Evolutionary conservation across 352 stramenopile species (phyloP).

Genomic region (Phytophthora constricta): DNA sequence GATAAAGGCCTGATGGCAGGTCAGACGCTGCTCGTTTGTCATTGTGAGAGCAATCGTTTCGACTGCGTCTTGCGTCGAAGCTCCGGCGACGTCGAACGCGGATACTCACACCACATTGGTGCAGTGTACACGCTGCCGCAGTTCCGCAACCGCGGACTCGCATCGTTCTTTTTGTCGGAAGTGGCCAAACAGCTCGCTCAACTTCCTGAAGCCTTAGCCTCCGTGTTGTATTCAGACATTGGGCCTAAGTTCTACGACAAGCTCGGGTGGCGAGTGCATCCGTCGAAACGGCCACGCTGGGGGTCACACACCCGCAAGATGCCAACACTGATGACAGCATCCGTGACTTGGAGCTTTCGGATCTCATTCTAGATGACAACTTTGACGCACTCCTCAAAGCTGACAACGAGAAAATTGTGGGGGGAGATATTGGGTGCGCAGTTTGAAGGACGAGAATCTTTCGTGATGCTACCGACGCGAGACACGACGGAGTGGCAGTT

Average conservation of each 20-base stretch:
- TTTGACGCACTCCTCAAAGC: conserved; percentile 45
- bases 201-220: conserved; percentile 38
- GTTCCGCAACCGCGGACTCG: conserved; percentile 49
- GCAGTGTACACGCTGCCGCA: conserved; percentile 64
- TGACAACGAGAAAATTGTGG: conserved; percentile 43
- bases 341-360: conserved; percentile 5
- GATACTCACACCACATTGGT: conserved; percentile 57
- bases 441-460: conserved; percentile 42
- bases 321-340: neutral
- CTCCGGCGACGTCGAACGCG: conserved; percentile 36
- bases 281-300: conserved; percentile 45
- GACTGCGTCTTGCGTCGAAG: conserved; percentile 44
- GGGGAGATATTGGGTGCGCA: conserved; percentile 33
- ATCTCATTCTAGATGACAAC: conserved; percentile 38
- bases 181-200: conserved; percentile 37
- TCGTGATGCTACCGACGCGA: conserved; percentile 46
- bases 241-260: conserved; percentile 58
- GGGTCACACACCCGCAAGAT: conserved; percentile 27
- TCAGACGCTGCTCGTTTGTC: conserved; percentile 42
- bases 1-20: conserved; percentile 29
- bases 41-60: conserved; percentile 62
- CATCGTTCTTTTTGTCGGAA: conserved; percentile 44
- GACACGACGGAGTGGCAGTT: conserved; percentile 68
- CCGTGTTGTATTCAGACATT: conserved; percentile 62
- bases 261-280: conserved; percentile 54